Evolutionary conservation across 495 filamentous ascomycete species (phyloP).

Genomic region (Neurospora sp.): DNA sequence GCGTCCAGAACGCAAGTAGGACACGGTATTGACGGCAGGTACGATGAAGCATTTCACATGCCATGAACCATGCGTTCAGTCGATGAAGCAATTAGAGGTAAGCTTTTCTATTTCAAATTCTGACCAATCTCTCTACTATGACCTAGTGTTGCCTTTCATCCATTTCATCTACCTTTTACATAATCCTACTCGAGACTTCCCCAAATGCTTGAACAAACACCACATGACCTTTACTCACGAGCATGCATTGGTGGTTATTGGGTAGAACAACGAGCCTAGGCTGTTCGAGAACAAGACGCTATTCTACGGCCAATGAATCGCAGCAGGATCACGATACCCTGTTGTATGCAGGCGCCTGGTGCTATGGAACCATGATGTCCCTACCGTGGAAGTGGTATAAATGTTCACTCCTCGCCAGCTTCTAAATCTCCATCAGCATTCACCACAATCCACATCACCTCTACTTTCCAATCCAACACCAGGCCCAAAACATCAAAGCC

Average conservation of each 20-base stretch:
- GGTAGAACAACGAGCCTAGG: neutral
- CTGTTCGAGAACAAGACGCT: neutral
- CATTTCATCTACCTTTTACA: neutral
- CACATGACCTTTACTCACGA: neutral
- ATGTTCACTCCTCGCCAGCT: neutral
- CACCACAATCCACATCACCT: neutral
- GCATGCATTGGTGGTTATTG: neutral
- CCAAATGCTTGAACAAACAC: neutral
- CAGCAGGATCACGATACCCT: no score
- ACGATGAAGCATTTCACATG: neutral
- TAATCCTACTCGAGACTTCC: neutral
- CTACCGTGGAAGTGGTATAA: neutral
- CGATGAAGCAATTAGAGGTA: neutral
- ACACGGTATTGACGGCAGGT: neutral
- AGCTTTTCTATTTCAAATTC: neutral
- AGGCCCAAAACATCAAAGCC: neutral
- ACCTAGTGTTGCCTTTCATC: neutral
- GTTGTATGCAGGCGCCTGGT: neutral
- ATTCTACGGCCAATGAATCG: neutral
- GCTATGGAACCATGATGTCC: neutral
- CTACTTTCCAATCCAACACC: neutral
- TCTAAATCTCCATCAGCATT: neutral
- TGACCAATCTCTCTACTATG: neutral
- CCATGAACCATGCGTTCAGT: neutral
- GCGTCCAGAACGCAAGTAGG: neutral